Conservation (phyloP, 2,329 filamentous ascomycete species). For the Colletotrichum sp. region DNA sequence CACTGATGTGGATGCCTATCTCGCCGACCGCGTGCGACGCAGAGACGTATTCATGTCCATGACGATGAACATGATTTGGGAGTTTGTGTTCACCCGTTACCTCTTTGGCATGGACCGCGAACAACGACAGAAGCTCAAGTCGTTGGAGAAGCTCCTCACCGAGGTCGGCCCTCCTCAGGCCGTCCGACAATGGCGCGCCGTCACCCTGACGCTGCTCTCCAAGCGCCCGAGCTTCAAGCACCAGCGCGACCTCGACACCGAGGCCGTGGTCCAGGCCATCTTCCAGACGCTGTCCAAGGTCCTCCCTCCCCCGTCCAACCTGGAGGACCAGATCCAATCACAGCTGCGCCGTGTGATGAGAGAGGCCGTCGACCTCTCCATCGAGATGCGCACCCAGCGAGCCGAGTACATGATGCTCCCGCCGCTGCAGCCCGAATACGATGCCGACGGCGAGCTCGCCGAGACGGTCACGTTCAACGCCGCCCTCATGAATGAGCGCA, state of each 20-base stretch:
- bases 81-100: slow-evolving; percentile 97
- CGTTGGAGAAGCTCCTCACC: slow-evolving; percentile 86
- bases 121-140: slow-evolving; percentile 96
- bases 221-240: slow-evolving; percentile 79
- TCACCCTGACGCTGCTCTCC: slow-evolving; percentile 87
- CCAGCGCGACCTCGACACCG: slow-evolving; percentile 87
- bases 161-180: slow-evolving; percentile 88
- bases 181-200: slow-evolving; percentile 97
- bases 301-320: slow-evolving; percentile 82
- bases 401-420: slow-evolving; percentile 99
- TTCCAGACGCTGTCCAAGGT: slow-evolving; percentile 84
- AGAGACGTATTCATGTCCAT: slow-evolving; percentile 98
- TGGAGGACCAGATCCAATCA: slow-evolving; percentile 80
- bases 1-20: slow-evolving; percentile 87
- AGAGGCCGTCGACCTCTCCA: slow-evolving; percentile 85
- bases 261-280: slow-evolving; percentile 91
- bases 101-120: slow-evolving; percentile 98
- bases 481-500: slow-evolving; percentile 91
- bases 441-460: slow-evolving; percentile 86
- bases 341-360: slow-evolving; percentile 88
- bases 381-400: slow-evolving; percentile 97
- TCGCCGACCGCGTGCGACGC: slow-evolving; percentile 85
- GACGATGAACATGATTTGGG: slow-evolving; percentile 99
- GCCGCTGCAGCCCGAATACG: slow-evolving; percentile 92
- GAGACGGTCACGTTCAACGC: slow-evolving; percentile 93